Conservation (phyloP, 371 early-diverging fungal genomes). For the Mortierella sp. region DNA sequence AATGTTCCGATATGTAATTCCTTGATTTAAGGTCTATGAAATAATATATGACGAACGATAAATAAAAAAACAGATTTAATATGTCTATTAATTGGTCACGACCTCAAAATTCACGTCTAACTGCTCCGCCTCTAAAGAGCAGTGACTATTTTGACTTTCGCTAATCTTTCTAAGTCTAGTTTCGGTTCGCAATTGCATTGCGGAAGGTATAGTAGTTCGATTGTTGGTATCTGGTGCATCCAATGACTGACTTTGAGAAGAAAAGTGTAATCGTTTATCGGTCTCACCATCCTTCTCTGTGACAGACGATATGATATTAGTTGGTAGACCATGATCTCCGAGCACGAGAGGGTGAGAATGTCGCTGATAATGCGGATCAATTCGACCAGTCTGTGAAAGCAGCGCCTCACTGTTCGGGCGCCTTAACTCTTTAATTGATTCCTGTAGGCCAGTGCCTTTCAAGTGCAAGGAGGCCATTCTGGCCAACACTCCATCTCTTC, state of each 20-base stretch:
- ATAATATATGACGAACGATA: not conserved
- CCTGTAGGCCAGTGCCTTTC: conserved; percentile 14
- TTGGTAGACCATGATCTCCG: not conserved
- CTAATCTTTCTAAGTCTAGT: conserved; percentile 5
- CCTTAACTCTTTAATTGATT: not conserved
- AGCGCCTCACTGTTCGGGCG: not conserved
- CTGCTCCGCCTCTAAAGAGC: conserved; percentile 1
- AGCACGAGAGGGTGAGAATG: not conserved
- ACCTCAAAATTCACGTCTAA: not conserved
- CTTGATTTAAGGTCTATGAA: no score
- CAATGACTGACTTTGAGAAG: not conserved
- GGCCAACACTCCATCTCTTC: not conserved
- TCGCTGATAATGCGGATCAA: not conserved
- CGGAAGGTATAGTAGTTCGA: not conserved
- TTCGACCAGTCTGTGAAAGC: not conserved
- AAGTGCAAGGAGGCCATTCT: conserved; percentile 14
- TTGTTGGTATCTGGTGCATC: not conserved
- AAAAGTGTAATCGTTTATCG: not conserved
- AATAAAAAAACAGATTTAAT: not conserved
- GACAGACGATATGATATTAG: not conserved
- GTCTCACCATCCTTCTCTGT: not conserved
- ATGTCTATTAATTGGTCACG: not conserved
- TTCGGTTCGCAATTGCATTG: not conserved
- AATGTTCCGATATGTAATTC: no score
- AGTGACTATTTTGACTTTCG: conserved; percentile 6